A percentile compares a stretch with the other conserved stretches of the same genome.
Conservation (phyloP, 257 asterid species). For the Striga asiatica region DNA sequence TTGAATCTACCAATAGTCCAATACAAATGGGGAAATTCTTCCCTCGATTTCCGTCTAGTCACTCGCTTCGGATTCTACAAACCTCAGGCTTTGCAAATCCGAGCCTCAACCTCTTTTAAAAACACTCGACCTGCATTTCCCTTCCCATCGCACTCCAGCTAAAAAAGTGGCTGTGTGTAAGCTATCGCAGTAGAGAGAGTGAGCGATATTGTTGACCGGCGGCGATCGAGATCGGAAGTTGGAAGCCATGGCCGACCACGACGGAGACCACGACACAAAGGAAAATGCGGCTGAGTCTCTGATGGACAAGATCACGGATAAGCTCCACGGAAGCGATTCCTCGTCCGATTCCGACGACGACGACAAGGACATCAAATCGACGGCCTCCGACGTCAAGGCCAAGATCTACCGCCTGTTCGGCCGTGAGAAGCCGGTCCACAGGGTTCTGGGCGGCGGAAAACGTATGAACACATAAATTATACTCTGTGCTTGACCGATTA, state of each 20-base stretch:
- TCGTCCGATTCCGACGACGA: constrained; percentile 70
- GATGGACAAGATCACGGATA: constrained; percentile 60
- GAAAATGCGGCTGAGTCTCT: constrained; percentile 52
- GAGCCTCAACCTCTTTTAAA: too few species aligned
- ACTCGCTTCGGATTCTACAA: too few species aligned
- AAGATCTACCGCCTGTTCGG: constrained; percentile 91
- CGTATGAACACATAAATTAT: constrained; percentile 31
- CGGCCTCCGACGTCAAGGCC: constrained; percentile 35
- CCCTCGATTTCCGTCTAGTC: too few species aligned
- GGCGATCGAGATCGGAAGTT: constrained; percentile 27
- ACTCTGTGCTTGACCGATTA: background rate
- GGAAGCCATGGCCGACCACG: constrained; percentile 41
- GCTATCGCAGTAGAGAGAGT: background rate
- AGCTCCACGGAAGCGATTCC: constrained; percentile 52
- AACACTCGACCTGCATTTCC: too few species aligned
- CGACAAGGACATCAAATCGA: constrained; percentile 32
- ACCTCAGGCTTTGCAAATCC: too few species aligned
- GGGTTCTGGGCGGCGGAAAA: constrained; percentile 86
- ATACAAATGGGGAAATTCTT: too few species aligned
- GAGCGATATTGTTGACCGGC: background rate
- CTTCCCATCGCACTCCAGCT: too few species aligned
- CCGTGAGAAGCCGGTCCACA: constrained; percentile 73
- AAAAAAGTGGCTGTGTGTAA: background rate
- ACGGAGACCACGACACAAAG: constrained; percentile 33
- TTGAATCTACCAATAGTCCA: too few species aligned